Percentiles rank a stretch among this genome's conserved stretches.
These are phyloP conservation scores for Fragilariopsis cylindrus DNA, from an alignment of 108 stramenopile genomes.

Conservation along the genomic window DNA sequence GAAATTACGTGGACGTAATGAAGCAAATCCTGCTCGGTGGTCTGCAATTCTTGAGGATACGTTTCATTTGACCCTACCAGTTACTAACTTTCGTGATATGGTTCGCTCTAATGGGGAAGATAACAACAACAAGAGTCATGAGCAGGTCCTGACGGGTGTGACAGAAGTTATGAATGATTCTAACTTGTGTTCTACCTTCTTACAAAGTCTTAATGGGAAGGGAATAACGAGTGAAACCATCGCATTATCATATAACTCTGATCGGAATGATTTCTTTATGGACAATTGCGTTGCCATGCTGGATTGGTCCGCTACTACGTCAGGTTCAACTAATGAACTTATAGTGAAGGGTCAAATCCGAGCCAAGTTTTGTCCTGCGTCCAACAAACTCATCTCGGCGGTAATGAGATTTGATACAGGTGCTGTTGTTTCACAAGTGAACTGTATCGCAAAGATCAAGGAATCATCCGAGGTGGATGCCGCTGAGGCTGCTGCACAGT, in stretches of 20 bases:
- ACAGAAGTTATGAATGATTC: constrained; percentile 73
- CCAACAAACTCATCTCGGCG: constrained; percentile 81
- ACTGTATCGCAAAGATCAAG: constrained; percentile 27
- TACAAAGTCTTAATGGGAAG: constrained; percentile 50
- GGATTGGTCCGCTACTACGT: constrained; percentile 61
- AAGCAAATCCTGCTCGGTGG: constrained; percentile 73
- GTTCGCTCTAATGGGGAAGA: constrained; percentile 27
- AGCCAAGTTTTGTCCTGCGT: constrained; percentile 76
- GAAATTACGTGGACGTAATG: constrained; percentile 74
- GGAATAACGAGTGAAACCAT: constrained; percentile 25
- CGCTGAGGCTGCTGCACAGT: constrained; percentile 42
- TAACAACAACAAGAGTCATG: constrained; percentile 17
- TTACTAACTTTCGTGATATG: constrained; percentile 62
- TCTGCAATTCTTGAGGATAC: constrained; percentile 80
- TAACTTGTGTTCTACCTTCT: constrained; percentile 43
- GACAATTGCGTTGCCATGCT: constrained; percentile 70
- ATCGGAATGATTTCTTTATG: constrained; percentile 80
- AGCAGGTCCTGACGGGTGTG: constrained; percentile 68
- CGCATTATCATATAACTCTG: constrained; percentile 56
- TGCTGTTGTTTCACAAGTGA: constrained; percentile 47
- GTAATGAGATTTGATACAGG: constrained; percentile 72
- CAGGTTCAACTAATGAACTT: constrained; percentile 48
- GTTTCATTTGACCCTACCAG: constrained; percentile 74
- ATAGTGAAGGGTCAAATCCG: constrained; percentile 58
- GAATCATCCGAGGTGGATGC: constrained; percentile 15